Conservation (phyloP, 2,329 filamentous ascomycete species). For the Sclerotinia subarctica region DNA sequence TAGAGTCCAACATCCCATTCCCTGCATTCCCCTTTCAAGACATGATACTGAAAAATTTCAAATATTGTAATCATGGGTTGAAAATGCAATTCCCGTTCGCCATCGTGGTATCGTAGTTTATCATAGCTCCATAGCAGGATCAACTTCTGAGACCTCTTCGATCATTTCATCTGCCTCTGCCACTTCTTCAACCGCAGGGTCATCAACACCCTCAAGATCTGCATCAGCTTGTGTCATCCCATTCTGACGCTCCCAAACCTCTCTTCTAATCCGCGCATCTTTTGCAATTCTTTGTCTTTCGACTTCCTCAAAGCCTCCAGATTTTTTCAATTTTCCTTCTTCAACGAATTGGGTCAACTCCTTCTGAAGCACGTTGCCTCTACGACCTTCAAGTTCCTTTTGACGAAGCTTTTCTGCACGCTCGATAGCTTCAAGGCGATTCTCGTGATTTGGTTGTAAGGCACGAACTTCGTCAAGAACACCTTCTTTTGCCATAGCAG, state of each 20-base stretch:
- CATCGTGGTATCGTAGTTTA: conserved; percentile 10
- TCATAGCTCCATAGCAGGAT: conserved; percentile 10
- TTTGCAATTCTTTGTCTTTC: conserved; percentile 80
- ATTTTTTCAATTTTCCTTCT: conserved; percentile 92
- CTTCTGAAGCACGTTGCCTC: conserved; percentile 69
- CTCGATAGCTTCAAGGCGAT: conserved; percentile 90
- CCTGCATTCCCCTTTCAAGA: neutral
- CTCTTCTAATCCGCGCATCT: conserved; percentile 80
- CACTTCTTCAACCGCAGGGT: conserved; percentile 6
- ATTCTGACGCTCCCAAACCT: conserved; percentile 69
- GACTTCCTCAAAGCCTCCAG: conserved; percentile 89
- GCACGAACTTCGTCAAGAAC: conserved; percentile 91
- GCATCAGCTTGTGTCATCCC: conserved; percentile 42
- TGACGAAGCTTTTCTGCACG: conserved; percentile 90
- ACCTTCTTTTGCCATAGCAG: conserved; percentile 80
- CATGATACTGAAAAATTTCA: neutral
- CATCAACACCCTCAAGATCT: conserved; percentile 5
- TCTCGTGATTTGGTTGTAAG: conserved; percentile 89
- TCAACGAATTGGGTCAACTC: conserved; percentile 83
- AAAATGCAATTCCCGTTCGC: conserved; percentile 1
- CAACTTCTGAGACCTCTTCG: conserved; percentile 3
- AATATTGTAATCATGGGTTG: neutral
- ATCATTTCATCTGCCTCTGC: neutral
- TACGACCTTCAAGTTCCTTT: conserved; percentile 77
- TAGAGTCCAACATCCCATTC: conserved; percentile 1